Percentiles rank a stretch among this genome's conserved stretches.
phyloP scores from a whole-genome alignment of 1,284 basidiomycete species.

The Marasmius sp. region DNA sequence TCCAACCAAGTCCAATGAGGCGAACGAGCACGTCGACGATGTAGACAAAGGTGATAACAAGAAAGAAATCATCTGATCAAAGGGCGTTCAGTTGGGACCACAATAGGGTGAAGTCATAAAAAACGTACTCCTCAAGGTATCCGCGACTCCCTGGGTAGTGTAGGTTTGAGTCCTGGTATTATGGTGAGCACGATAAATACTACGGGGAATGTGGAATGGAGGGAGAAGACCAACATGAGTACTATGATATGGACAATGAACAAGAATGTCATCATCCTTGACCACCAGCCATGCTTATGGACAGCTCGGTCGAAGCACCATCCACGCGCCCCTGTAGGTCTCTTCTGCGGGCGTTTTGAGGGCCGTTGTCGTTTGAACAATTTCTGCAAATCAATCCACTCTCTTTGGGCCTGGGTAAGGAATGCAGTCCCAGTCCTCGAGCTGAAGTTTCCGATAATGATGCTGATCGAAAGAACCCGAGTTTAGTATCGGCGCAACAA shows the following conservation, averaged over 20 bases:
- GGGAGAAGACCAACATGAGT: slow-evolving; percentile 65
- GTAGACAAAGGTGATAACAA: slow-evolving; percentile 76
- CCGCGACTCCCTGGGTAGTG: slow-evolving; percentile 51
- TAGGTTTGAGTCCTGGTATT: slow-evolving; percentile 77
- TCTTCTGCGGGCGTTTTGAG: slow-evolving; percentile 72
- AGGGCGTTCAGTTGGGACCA: slow-evolving; percentile 12
- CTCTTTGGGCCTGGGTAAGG: slow-evolving; percentile 85
- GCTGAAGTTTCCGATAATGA: slow-evolving; percentile 95
- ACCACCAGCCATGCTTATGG: slow-evolving; percentile 95
- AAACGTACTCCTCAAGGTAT: slow-evolving; percentile 67
- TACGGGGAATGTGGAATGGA: not conserved
- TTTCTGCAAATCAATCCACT: slow-evolving; percentile 94
- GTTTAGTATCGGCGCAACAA: not conserved
- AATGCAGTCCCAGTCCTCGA: slow-evolving; percentile 83
- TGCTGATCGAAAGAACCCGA: slow-evolving; percentile 47
- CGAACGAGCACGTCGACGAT: slow-evolving; percentile 79
- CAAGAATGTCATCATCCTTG: slow-evolving; percentile 77
- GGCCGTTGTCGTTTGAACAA: slow-evolving; percentile 88
- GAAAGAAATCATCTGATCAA: slow-evolving; percentile 74
- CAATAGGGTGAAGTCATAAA: not conserved
- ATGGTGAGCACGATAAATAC: slow-evolving; percentile 14
- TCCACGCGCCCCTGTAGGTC: slow-evolving; percentile 60
- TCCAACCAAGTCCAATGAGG: slow-evolving; percentile 83
- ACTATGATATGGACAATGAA: slow-evolving; percentile 86
- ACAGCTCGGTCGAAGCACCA: slow-evolving; percentile 96